Base-by-base conservation (phyloP, 345 rosid species). In the Litchi chinensis region DNA sequence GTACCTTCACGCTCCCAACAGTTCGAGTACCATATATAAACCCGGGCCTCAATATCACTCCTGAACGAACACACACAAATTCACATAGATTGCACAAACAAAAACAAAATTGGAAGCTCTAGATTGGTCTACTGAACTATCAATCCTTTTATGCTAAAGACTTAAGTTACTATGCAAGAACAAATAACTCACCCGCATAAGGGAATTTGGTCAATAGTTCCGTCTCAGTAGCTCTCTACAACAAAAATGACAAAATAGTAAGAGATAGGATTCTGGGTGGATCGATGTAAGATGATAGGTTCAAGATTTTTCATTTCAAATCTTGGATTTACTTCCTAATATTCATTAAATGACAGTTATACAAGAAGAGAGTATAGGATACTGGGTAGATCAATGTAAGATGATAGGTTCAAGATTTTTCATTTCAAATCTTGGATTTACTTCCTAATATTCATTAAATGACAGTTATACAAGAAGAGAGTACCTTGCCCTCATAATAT, bases 401-500 rank as follows among this genome's bases (percentile, higher is more conserved):
- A 43, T 46, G 48, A 21, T 21, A 69, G 52, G 65, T 15, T 76
- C 28, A 74, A 60, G 28, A 16, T 43, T 62, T 7, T 15, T 3
- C 26, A 6, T 5, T 74, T 63, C 21, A 10, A 44, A 24, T 74
- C 57, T 62, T 40, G 1, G 10, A 16, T 44, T 2, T 44, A 28
- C 41, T 74, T 63, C 60, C 54, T 40, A 73, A 73, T 7, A 16
- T 41, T 26, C 44, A 46, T 59, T 28, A 15, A 50, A 26, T 46
- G 22, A 2, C 32, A 19, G 16, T 21, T 22, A 22, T 4, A 40
- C 1, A 1, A 7, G n/a, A 65, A 26, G 41, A 74, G 44, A 75
- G 52, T 88, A 93, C 98, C 99, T 91, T 96, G 76, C 98, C 99
- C 83, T 94, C 99, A 16, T 90, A 94, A 82, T 93, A 96, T 82